Conservation (phyloP, 805 yeast genomes). For the Saccharomycopsis sp. region DNA sequence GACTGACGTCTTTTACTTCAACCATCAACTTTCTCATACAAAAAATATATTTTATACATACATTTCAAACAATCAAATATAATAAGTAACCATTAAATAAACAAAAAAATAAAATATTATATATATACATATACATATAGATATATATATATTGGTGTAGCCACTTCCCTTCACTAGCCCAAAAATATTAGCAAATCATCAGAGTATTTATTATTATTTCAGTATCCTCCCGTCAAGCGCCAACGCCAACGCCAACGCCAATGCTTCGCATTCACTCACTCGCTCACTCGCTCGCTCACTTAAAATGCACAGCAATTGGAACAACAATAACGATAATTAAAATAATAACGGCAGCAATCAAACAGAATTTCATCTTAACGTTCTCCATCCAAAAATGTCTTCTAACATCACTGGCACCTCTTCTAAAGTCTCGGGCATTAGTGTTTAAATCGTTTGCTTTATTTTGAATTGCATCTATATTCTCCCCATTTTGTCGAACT, state of each 20-base stretch:
- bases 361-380: constrained; percentile 90
- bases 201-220: too few species aligned
- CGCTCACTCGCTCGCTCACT: constrained; percentile 3
- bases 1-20: too few species aligned
- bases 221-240: too few species aligned
- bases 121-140: too few species aligned
- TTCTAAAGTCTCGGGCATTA: constrained; percentile 88
- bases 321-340: constrained; percentile 81
- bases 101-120: too few species aligned
- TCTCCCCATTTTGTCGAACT: constrained; percentile 92
- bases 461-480: constrained; percentile 84
- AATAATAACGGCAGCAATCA: constrained; percentile 72
- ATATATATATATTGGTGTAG: too few species aligned
- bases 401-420: constrained; percentile 95
- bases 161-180: too few species aligned
- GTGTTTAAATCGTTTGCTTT: constrained; percentile 90
- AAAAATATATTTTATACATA: too few species aligned
- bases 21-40: too few species aligned
- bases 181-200: too few species aligned
- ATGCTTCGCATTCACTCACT: not conserved
- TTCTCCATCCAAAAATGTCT: constrained; percentile 99
- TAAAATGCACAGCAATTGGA: constrained; percentile 88
- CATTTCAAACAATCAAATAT: too few species aligned
- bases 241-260: not conserved
- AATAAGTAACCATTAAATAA: too few species aligned